Evolutionary conservation across 306 rosid species (phyloP).

Genomic region (Mucuna pruriens): DNA sequence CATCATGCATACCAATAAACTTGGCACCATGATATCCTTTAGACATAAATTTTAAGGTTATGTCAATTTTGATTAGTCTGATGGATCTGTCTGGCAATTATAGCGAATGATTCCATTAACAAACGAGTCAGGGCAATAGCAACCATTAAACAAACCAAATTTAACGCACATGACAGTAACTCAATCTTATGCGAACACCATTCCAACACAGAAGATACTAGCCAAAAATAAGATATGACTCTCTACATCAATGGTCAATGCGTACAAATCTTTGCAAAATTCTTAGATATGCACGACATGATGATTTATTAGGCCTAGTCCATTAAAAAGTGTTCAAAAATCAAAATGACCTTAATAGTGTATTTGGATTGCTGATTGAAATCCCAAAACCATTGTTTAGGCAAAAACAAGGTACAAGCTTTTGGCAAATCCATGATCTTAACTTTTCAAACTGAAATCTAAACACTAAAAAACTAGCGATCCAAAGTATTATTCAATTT

Average conservation of each 20-base stretch:
- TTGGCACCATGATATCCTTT: not conserved
- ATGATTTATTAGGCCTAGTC: not conserved
- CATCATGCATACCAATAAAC: not conserved
- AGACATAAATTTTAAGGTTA: not conserved
- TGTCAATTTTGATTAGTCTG: not conserved
- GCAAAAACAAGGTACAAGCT: not conserved
- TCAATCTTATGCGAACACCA: not conserved
- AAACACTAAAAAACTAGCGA: not conserved
- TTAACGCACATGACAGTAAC: not conserved
- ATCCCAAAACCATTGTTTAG: not conserved
- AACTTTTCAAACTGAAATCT: not conserved
- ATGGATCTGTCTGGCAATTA: not conserved
- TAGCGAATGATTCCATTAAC: not conserved
- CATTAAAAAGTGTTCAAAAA: not conserved
- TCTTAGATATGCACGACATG: not conserved
- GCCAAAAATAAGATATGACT: not conserved
- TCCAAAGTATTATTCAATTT: not conserved
- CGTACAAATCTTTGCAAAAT: not conserved
- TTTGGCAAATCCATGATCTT: not conserved
- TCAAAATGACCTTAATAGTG: not conserved
- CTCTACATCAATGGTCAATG: not conserved
- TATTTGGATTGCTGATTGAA: not conserved
- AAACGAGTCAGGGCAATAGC: not conserved
- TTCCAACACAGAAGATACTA: not conserved
- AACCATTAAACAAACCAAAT: not conserved